Evolutionary conservation across 2,329 filamentous ascomycete species (phyloP), one percentile per base, ranked within the genome.

Genomic region (Penicillium paneum): DNA sequence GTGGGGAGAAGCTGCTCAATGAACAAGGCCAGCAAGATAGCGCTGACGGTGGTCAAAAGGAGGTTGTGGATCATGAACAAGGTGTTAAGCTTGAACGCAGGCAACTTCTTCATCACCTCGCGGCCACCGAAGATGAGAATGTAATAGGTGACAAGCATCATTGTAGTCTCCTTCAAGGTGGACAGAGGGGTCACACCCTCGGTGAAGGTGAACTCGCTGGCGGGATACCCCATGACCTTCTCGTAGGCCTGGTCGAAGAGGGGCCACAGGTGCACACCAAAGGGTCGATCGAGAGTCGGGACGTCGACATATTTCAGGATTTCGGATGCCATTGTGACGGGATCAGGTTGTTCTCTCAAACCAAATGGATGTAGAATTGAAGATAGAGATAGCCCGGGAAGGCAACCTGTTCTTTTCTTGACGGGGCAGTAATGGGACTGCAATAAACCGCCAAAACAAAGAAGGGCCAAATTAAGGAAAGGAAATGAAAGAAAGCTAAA

Each of bases 21-120:
- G 74, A 95, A 97, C 65, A 99, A 85, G 52, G 81, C 87, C 69
- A 99, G 77, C 49, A 99, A 83, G 48, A 85, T 80, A 56, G 78
- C 88, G 73, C 90, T 96, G 79, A 97, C 90, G 63, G 84, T 79
- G 44, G 93, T 97, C 71, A 99, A 81, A 79, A 92, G 86, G 69
- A 97, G 88, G 83, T 99, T 99, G 85, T 99, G 93, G 71, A 97
- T 83, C 79, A 96, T 89, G 82, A 97, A 97, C 55, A 94, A 79
- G 15, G 83, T 80, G 80, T 90, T 94, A 70, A 97, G 84, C 82
- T 95, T 90, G 79, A 94, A 88, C 21, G 93, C 82, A 71, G 87
- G 82, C 60, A 90, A 85, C 69, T 89, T 87, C 77, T 90, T 90
- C 94, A 99, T 97, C 67, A 91, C 73, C 77, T 95, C 90, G 62